A percentile compares a stretch with the other conserved stretches of the same genome.
These are phyloP conservation scores for Podospora sp. DNA, from an alignment of 495 filamentous ascomycete species.

Conservation along the genomic window DNA sequence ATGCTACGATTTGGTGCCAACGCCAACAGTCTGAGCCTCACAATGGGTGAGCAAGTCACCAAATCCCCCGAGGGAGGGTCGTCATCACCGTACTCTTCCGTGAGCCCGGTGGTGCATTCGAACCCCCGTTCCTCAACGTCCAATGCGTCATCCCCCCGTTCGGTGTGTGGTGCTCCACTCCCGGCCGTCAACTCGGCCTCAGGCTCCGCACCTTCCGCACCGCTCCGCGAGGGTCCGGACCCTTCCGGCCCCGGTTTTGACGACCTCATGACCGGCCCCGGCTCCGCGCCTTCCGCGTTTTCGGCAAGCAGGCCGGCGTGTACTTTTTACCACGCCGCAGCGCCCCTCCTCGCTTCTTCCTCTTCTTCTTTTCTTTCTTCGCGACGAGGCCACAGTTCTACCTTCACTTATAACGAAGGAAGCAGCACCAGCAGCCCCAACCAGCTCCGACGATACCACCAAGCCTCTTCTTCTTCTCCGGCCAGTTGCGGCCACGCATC, in stretches of 20 bases:
- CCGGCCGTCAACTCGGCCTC: background rate
- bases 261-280: background rate
- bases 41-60: background rate
- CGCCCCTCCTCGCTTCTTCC: background rate
- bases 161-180: background rate
- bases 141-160: background rate
- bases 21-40: background rate
- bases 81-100: background rate
- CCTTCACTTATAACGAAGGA: background rate
- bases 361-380: background rate
- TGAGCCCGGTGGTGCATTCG: background rate
- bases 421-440: background rate
- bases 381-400: background rate
- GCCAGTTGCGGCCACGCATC: background rate
- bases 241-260: background rate
- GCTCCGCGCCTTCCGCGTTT: background rate
- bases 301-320: background rate
- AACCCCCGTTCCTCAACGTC: background rate
- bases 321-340: background rate
- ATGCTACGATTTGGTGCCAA: background rate
- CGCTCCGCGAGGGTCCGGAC: background rate
- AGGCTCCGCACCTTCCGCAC: background rate
- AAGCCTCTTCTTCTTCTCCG: background rate
- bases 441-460: background rate
- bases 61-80: background rate